These are phyloP conservation scores for Ogataea siamensis DNA, from an alignment of 805 yeast genomes.

Conservation along the genomic window DNA sequence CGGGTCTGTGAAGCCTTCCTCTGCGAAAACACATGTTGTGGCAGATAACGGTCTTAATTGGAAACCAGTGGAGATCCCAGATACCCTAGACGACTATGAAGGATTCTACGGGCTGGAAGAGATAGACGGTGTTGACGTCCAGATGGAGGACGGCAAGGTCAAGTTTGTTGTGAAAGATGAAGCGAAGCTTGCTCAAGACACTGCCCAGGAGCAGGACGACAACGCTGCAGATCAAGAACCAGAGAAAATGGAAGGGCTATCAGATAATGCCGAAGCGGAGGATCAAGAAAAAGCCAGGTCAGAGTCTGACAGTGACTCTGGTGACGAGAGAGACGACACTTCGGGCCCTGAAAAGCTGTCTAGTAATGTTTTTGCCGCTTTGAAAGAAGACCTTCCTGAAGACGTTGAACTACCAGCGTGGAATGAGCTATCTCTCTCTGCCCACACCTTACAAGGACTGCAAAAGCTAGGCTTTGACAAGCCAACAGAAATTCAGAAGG, in stretches of 20 bases:
- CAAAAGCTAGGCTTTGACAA: slow-evolving; percentile 50
- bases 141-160: slow-evolving; percentile 65
- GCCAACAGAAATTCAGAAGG: slow-evolving; percentile 85
- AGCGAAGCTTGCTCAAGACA: slow-evolving; percentile 23
- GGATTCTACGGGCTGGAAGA: slow-evolving; percentile 94
- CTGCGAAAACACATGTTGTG: slow-evolving; percentile 33
- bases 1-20: neutral
- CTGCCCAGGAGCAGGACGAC: slow-evolving; percentile 22
- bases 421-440: slow-evolving; percentile 47
- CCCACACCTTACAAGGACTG: slow-evolving; percentile 62
- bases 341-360: too few species aligned
- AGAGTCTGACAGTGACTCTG: too few species aligned
- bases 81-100: slow-evolving; percentile 79
- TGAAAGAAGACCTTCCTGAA: slow-evolving; percentile 22
- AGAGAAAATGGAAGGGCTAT: slow-evolving; percentile 4
- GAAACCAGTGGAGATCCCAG: slow-evolving; percentile 82
- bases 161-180: slow-evolving; percentile 45
- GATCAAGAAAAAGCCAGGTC: slow-evolving; percentile 11
- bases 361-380: slow-evolving; percentile 20
- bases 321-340: too few species aligned
- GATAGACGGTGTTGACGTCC: slow-evolving; percentile 87
- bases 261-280: slow-evolving; percentile 1
- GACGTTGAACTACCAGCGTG: slow-evolving; percentile 60
- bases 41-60: slow-evolving; percentile 58
- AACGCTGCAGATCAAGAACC: slow-evolving; percentile 9